Conservation (phyloP, 495 filamentous ascomycete genomes). For the Darksidea phi region DNA sequence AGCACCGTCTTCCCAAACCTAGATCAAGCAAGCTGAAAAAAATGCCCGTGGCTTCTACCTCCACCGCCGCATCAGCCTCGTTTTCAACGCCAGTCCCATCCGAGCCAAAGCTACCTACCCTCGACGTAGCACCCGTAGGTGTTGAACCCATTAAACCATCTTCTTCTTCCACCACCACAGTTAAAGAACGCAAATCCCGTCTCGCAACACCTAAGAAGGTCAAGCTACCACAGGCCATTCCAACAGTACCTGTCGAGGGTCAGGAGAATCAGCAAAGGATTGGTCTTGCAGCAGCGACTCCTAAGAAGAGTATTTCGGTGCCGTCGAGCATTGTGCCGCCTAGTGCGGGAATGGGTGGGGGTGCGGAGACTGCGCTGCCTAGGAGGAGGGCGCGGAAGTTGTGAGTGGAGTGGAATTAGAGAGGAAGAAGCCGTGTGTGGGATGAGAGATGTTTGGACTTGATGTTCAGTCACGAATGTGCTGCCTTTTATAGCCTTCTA, state of each 20-base stretch:
- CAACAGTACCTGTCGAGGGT: constrained; percentile 8
- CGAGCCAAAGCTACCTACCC: neutral
- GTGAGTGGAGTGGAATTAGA: neutral
- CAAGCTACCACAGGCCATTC: constrained; percentile 16
- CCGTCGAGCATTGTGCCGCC: constrained; percentile 13
- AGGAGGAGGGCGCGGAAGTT: constrained; percentile 26
- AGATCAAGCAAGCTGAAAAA: constrained; percentile 19
- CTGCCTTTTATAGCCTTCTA: no score
- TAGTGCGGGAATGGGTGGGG: constrained; percentile 10
- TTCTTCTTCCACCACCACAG: neutral
- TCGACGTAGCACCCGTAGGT: neutral
- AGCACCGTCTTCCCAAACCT: constrained; percentile 7
- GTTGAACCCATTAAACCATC: neutral
- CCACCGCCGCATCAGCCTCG: neutral
- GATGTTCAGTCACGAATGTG: no score
- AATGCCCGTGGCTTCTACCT: constrained; percentile 6
- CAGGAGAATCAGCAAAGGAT: constrained; percentile 26
- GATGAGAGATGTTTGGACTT: neutral
- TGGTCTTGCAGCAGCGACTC: constrained; percentile 3
- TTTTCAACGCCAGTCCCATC: neutral
- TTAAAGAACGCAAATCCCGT: constrained; percentile 31
- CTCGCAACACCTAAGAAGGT: constrained; percentile 30
- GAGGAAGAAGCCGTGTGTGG: neutral
- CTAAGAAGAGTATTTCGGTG: constrained; percentile 24
- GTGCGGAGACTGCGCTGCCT: constrained; percentile 25